phyloP scores from a whole-genome alignment of 352 stramenopile species.

The Blastocystis sp. region DNA sequence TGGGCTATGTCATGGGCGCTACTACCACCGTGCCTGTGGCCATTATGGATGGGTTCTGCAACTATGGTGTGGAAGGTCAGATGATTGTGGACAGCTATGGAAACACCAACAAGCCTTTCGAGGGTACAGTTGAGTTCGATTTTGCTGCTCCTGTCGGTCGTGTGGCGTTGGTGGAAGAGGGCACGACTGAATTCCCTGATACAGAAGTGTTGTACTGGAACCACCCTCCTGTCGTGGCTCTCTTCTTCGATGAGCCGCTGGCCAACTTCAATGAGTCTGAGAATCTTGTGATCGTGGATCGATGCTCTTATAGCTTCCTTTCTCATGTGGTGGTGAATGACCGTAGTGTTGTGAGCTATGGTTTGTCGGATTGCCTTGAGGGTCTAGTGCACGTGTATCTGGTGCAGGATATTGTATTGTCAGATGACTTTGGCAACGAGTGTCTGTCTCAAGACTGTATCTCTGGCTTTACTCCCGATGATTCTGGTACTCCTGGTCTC shows the following conservation, averaged over 20 bases:
- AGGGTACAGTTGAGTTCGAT: slow-evolving; percentile 28
- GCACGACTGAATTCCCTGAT: not conserved
- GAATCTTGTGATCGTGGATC: not conserved
- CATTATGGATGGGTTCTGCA: not conserved
- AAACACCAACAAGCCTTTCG: not conserved
- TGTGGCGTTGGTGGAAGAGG: not conserved
- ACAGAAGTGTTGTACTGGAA: slow-evolving; percentile 2
- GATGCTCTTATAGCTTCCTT: not conserved
- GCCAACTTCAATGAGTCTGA: not conserved
- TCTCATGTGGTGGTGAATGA: not conserved
- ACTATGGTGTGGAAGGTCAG: not conserved
- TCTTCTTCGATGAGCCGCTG: slow-evolving; percentile 29
- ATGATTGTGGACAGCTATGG: not conserved
- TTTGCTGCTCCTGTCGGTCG: not conserved
- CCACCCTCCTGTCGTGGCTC: not conserved
- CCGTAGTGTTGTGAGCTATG: not conserved
- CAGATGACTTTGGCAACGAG: not conserved
- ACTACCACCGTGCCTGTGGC: not conserved
- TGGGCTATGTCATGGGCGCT: not conserved
- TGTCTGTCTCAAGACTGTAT: not conserved
- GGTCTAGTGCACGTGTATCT: not conserved
- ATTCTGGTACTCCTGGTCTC: too few species aligned
- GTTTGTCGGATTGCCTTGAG: not conserved
- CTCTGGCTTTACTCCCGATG: too few species aligned
- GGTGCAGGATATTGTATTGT: not conserved